These are phyloP conservation scores for Elongisporangium anandrum DNA, from an alignment of 352 stramenopile species.

Conservation along the genomic window DNA sequence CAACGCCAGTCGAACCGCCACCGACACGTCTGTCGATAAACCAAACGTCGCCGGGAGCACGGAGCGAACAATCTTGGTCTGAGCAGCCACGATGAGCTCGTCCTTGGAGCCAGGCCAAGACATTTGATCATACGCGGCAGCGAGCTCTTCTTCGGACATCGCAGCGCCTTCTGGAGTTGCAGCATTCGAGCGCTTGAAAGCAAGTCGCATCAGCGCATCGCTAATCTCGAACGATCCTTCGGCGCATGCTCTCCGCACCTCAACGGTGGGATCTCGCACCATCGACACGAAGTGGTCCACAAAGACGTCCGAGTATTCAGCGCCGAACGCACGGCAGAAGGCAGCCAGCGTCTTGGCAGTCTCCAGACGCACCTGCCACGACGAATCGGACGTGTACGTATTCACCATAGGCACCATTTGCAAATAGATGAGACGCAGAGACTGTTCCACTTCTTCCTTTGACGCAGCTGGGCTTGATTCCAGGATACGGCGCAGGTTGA, in stretches of 20 bases:
- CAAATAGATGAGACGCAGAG: constrained; percentile 63
- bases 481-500: constrained; percentile 51
- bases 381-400: constrained; percentile 83
- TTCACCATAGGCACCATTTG: constrained; percentile 88
- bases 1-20: constrained; percentile 67
- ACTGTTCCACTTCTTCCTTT: constrained; percentile 36
- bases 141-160: constrained; percentile 13
- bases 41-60: constrained; percentile 76
- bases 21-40: constrained; percentile 71
- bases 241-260: constrained; percentile 74
- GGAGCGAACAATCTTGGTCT: constrained; percentile 77
- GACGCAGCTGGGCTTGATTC: constrained; percentile 13
- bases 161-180: neutral
- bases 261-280: constrained; percentile 77
- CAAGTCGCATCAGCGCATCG: constrained; percentile 51
- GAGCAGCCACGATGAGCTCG: constrained; percentile 48
- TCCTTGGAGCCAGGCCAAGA: constrained; percentile 12
- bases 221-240: constrained; percentile 63
- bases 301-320: constrained; percentile 80
- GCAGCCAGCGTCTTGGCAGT: constrained; percentile 62
- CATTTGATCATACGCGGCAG: constrained; percentile 20
- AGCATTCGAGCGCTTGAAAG: constrained; percentile 16
- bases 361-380: constrained; percentile 85
- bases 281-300: constrained; percentile 87
- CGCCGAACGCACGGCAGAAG: constrained; percentile 76